Evolutionary conservation across 2,329 filamentous ascomycete species (phyloP).

Genomic region (Cercospora citrullina): DNA sequence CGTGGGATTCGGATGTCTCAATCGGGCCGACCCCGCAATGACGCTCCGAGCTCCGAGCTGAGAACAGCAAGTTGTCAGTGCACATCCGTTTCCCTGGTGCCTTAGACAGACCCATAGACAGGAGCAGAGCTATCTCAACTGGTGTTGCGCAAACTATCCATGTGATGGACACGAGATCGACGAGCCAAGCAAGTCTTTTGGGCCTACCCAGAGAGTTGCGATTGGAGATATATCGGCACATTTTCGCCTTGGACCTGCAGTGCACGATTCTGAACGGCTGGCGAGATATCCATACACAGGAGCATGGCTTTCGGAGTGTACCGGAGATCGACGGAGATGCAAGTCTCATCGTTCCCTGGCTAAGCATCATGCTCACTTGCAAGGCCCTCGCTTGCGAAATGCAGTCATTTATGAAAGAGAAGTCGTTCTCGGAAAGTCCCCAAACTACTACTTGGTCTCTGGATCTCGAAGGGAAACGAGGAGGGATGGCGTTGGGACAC

Average conservation of each 20-base stretch:
- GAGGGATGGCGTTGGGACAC: constrained; percentile 15
- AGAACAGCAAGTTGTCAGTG: neutral
- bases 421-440: constrained; percentile 8
- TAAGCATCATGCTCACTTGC: constrained; percentile 26
- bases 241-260: constrained; percentile 21
- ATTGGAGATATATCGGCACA: constrained; percentile 22
- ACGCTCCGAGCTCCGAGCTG: neutral
- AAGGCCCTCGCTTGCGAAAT: constrained; percentile 23
- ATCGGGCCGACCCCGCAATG: neutral
- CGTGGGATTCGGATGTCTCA: neutral
- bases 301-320: constrained; percentile 46
- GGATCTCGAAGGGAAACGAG: constrained; percentile 20
- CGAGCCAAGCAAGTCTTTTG: constrained; percentile 18
- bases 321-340: constrained; percentile 17
- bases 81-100: neutral
- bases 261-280: constrained; percentile 15
- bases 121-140: neutral
- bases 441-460: constrained; percentile 19
- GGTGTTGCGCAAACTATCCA: neutral
- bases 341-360: constrained; percentile 24
- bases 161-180: neutral
- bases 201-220: constrained; percentile 24
- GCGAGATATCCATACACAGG: constrained; percentile 16
- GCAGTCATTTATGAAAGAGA: constrained; percentile 15
- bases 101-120: neutral